Percentiles rank a stretch among this genome's conserved stretches.
These are phyloP conservation scores for Camelina laxa DNA, from an alignment of 345 rosid genomes.

Conservation along the genomic window DNA sequence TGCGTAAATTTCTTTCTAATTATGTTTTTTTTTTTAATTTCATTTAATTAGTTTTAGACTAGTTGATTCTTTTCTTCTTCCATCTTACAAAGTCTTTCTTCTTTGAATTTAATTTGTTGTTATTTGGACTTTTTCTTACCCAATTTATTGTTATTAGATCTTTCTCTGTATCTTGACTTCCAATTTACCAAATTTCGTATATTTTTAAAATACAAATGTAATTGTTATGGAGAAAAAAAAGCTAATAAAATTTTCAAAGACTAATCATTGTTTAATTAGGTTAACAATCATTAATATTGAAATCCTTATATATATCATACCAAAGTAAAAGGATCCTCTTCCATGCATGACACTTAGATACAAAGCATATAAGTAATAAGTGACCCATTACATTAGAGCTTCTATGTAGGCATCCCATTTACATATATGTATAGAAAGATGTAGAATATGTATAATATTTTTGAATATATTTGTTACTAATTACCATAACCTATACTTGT, in stretches of 20 bases:
- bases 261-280: neutral
- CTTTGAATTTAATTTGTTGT: neutral
- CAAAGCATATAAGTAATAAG: neutral
- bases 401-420: too few species aligned
- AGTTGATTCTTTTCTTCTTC: neutral
- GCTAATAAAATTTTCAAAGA: neutral
- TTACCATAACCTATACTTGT: too few species aligned
- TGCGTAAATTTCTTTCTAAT: conserved; percentile 62
- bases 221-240: neutral
- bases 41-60: too few species aligned
- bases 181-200: neutral
- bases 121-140: conserved; percentile 3
- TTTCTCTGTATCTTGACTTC: neutral
- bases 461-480: too few species aligned
- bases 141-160: neutral
- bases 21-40: conserved; percentile 37
- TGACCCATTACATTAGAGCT: neutral
- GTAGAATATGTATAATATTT: too few species aligned
- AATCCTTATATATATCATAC: neutral
- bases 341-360: neutral
- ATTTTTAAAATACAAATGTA: neutral
- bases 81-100: neutral
- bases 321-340: too few species aligned
- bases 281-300: neutral
- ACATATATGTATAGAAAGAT: too few species aligned